phyloP scores from a whole-genome alignment of 352 stramenopile genomes.

The Pythium coloratum region DNA sequence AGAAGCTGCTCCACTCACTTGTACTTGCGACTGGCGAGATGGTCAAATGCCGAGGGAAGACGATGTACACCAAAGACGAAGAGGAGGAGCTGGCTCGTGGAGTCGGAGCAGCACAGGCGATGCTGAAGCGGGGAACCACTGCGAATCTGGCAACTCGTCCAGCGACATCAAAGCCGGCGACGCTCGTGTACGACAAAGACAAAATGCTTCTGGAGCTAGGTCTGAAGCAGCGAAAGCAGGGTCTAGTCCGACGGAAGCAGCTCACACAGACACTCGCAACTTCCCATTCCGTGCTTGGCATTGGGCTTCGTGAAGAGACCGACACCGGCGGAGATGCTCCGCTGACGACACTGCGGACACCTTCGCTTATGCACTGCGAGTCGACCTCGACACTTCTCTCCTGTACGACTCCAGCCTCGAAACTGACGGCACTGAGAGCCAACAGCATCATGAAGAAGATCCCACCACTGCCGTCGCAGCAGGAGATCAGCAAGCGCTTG shows the following conservation, averaged over 20 bases:
- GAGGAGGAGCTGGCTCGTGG: constrained; percentile 35
- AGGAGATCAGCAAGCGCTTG: constrained; percentile 63
- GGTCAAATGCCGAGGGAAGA: constrained; percentile 38
- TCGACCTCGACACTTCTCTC: constrained; percentile 8
- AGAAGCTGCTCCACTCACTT: constrained; percentile 57
- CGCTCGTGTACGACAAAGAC: constrained; percentile 57
- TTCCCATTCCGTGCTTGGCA: constrained; percentile 62
- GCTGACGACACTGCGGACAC: background rate
- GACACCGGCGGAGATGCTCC: background rate
- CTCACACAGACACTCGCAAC: constrained; percentile 41
- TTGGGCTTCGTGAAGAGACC: constrained; percentile 32
- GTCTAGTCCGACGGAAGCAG: constrained; percentile 45
- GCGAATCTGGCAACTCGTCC: constrained; percentile 23
- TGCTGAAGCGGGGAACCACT: constrained; percentile 35
- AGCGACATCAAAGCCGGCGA: constrained; percentile 45
- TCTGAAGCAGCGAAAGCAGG: constrained; percentile 68
- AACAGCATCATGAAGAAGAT: constrained; percentile 44
- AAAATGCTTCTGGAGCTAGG: constrained; percentile 70
- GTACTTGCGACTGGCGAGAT: constrained; percentile 55
- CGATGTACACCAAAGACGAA: constrained; percentile 16
- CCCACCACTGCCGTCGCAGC: constrained; percentile 49
- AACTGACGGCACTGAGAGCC: constrained; percentile 6
- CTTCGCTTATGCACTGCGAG: constrained; percentile 23
- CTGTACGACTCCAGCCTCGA: background rate
- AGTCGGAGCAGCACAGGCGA: constrained; percentile 28